A percentile compares a stretch with the other conserved stretches of the same genome.
Evolutionary conservation across 805 yeast genomes (phyloP).

Genomic region (Hermanozyma aechmeae): DNA sequence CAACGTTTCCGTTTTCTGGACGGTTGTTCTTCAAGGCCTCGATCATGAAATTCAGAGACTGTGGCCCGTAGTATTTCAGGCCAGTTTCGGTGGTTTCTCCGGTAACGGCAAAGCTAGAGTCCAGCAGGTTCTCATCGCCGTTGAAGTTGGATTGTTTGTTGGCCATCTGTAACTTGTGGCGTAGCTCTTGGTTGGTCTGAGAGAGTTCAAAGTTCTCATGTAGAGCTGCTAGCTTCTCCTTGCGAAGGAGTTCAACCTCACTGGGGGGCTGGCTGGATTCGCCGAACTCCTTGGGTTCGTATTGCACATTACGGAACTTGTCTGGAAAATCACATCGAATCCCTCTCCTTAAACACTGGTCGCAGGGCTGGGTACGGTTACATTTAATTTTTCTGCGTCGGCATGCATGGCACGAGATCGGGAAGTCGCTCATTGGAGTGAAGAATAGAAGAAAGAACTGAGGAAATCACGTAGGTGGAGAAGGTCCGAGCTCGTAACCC

Average conservation of each 20-base stretch:
- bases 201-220: constrained; percentile 11
- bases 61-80: constrained; percentile 43
- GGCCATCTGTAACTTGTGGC: neutral
- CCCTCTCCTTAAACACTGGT: constrained; percentile 7
- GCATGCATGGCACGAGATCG: constrained; percentile 11
- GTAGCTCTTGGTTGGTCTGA: constrained; percentile 2
- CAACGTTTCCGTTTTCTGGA: no score
- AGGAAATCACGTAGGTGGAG: no score
- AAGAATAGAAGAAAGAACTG: no score
- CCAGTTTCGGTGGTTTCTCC: constrained; percentile 32
- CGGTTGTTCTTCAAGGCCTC: no score
- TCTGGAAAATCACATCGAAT: constrained; percentile 10
- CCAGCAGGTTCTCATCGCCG: constrained; percentile 1
- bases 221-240: constrained; percentile 12
- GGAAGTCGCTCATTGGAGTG: constrained; percentile 8
- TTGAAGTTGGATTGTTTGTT: neutral
- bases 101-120: constrained; percentile 10
- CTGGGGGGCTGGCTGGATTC: constrained; percentile 2
- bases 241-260: constrained; percentile 12
- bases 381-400: constrained; percentile 12
- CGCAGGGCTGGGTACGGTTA: constrained; percentile 11
- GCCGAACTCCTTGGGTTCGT: neutral
- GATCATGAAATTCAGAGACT: constrained; percentile 40
- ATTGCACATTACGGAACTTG: constrained; percentile 8
- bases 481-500: no score